Percentiles rank a stretch among this genome's conserved stretches.
Conservation (phyloP, 23 red algal genomes). For the Agarophyton chilense region DNA sequence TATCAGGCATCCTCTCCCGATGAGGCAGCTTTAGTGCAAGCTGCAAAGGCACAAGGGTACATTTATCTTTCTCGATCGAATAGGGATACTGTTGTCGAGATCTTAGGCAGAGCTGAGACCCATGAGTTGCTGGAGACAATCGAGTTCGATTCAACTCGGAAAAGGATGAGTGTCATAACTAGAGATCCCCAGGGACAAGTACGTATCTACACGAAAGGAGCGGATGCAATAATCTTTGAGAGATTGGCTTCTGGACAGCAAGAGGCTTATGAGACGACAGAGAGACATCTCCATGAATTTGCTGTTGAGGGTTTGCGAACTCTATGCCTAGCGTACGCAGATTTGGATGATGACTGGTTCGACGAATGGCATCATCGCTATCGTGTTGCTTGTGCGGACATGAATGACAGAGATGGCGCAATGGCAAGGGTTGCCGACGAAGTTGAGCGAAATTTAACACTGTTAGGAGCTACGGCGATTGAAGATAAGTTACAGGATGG, state of each 20-base stretch:
- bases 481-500: slow-evolving; percentile 93
- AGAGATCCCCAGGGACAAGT: slow-evolving; percentile 77
- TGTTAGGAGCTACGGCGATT: slow-evolving; percentile 88
- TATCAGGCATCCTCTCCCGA: slow-evolving; percentile 95
- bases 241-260: slow-evolving; percentile 64
- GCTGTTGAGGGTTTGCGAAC: slow-evolving; percentile 90
- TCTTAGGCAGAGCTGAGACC: slow-evolving; percentile 57
- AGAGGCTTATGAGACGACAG: slow-evolving; percentile 36
- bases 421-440: slow-evolving; percentile 78
- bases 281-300: slow-evolving; percentile 82
- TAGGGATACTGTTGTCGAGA: slow-evolving; percentile 53
- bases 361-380: slow-evolving; percentile 76
- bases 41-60: slow-evolving; percentile 76
- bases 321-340: slow-evolving; percentile 82
- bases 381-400: slow-evolving; percentile 38
- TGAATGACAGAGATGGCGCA: slow-evolving; percentile 54
- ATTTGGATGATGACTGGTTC: slow-evolving; percentile 77
- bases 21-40: slow-evolving; percentile 90
- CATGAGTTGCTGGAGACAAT: slow-evolving; percentile 77
- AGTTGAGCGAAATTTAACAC: slow-evolving; percentile 75
- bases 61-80: slow-evolving; percentile 74
- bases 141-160: slow-evolving; percentile 94
- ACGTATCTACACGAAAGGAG: slow-evolving; percentile 88
- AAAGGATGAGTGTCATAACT: slow-evolving; percentile 96
- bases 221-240: slow-evolving; percentile 91